Evolutionary conservation across 2,329 filamentous ascomycete species (phyloP).

Genomic region (Fusarium succisae): DNA sequence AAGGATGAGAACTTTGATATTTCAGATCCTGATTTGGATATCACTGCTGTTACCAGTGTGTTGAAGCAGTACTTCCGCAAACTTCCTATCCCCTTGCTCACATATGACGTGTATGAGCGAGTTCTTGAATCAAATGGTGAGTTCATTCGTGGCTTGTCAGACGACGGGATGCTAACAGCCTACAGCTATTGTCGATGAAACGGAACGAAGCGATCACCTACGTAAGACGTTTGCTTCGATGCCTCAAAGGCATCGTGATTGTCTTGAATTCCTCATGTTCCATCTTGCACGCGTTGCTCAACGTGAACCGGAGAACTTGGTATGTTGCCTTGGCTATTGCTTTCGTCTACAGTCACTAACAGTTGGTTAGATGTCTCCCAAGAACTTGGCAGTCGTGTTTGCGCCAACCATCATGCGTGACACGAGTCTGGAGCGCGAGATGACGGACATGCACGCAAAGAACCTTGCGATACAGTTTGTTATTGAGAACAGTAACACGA

Average conservation of each 20-base stretch:
- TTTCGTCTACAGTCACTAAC: conserved; percentile 22
- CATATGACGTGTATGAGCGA: conserved; percentile 90
- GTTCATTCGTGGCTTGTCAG: conserved; percentile 42
- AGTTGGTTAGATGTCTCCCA: conserved; percentile 81
- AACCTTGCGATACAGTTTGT: conserved; percentile 92
- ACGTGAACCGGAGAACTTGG: conserved; percentile 84
- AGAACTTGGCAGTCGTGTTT: conserved; percentile 96
- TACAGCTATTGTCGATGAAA: conserved; percentile 69
- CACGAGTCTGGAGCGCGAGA: conserved; percentile 87
- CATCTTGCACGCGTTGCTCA: conserved; percentile 88
- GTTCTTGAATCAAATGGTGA: conserved; percentile 83
- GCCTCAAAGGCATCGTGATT: conserved; percentile 85
- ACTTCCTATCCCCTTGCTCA: conserved; percentile 87
- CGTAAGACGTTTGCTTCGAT: conserved; percentile 79
- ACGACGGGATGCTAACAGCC: conserved; percentile 34
- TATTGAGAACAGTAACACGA: conserved; percentile 85
- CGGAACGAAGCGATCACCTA: conserved; percentile 76
- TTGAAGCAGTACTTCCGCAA: conserved; percentile 98
- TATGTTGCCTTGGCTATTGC: conserved; percentile 53
- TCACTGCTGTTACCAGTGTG: conserved; percentile 93
- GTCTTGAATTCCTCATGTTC: conserved; percentile 92
- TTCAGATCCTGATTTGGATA: conserved; percentile 91
- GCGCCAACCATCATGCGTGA: conserved; percentile 98
- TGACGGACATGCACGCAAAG: conserved; percentile 95
- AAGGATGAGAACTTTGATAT: conserved; percentile 88